Evolutionary conservation across 2,329 filamentous ascomycete genomes (phyloP).

Genomic region (Tolypocladium inflatum): DNA sequence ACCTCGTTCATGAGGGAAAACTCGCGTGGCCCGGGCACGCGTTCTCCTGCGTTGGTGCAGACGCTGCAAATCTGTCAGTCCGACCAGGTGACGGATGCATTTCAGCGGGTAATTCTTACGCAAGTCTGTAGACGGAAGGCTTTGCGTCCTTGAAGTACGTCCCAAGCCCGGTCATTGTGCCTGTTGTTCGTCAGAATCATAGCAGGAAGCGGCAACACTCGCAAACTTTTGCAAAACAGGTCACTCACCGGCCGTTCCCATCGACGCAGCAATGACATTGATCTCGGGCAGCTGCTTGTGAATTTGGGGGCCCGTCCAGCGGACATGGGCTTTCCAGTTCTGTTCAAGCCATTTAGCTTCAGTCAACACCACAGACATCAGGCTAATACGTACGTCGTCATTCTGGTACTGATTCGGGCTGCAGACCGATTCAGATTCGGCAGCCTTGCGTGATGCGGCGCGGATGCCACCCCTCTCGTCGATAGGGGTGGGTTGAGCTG

Average conservation of each 20-base stretch:
- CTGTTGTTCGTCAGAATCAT: constrained; percentile 10
- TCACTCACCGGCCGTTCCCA: constrained; percentile 35
- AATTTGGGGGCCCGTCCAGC: constrained; percentile 52
- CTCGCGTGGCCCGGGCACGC: constrained; percentile 47
- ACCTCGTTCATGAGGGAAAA: constrained; percentile 39
- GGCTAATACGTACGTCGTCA: constrained; percentile 13
- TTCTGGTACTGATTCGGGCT: constrained; percentile 26
- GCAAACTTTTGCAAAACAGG: not conserved
- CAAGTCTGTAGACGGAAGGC: constrained; percentile 32
- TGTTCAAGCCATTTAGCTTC: constrained; percentile 8
- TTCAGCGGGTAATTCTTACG: constrained; percentile 8
- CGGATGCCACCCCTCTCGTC: constrained; percentile 22
- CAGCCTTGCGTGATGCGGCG: constrained; percentile 17
- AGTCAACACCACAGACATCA: not conserved
- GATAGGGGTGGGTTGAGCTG: constrained; percentile 21
- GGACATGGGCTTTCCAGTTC: constrained; percentile 45
- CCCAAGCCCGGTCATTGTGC: constrained; percentile 38
- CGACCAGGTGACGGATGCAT: not conserved
- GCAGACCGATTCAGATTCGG: constrained; percentile 16
- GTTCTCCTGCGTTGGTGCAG: constrained; percentile 46
- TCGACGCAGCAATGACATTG: constrained; percentile 42
- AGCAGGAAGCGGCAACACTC: not conserved
- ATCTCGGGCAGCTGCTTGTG: constrained; percentile 45
- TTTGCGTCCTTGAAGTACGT: constrained; percentile 41
- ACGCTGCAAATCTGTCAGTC: constrained; percentile 28